These are phyloP conservation scores for Hypoxylon sp. DNA, from an alignment of 2,329 filamentous ascomycete genomes.

Conservation along the genomic window DNA sequence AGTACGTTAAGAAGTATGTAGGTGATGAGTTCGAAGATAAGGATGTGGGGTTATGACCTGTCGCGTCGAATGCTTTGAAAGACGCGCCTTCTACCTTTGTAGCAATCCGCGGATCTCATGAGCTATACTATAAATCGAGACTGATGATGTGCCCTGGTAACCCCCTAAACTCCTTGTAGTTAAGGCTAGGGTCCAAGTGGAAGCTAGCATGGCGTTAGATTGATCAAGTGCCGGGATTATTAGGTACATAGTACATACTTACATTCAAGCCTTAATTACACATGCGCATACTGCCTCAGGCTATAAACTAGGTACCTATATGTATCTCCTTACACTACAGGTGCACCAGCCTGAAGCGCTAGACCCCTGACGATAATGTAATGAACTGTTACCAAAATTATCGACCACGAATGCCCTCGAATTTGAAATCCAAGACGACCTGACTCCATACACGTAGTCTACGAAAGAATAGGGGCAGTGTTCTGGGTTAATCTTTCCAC, in stretches of 20 bases:
- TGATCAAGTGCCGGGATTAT: constrained; percentile 11
- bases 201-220: constrained; percentile 1
- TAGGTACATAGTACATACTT: no score
- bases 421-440: constrained; percentile 21
- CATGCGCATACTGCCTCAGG: neutral
- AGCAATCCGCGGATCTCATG: neutral
- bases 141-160: neutral
- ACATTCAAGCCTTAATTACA: neutral
- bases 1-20: neutral
- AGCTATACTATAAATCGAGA: neutral
- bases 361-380: constrained; percentile 15
- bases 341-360: neutral
- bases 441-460: constrained; percentile 12
- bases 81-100: constrained; percentile 24
- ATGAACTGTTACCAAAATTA: constrained; percentile 37
- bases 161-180: constrained; percentile 2
- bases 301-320: neutral
- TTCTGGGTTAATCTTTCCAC: constrained; percentile 2
- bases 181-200: constrained; percentile 2
- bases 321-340: neutral
- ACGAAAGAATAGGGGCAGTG: constrained; percentile 1
- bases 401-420: constrained; percentile 29
- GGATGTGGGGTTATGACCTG: constrained; percentile 35
- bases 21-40: neutral
- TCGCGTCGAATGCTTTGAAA: constrained; percentile 29